Conservation (phyloP, 495 filamentous ascomycete genomes). For the Pseudevernia furfuracea region DNA sequence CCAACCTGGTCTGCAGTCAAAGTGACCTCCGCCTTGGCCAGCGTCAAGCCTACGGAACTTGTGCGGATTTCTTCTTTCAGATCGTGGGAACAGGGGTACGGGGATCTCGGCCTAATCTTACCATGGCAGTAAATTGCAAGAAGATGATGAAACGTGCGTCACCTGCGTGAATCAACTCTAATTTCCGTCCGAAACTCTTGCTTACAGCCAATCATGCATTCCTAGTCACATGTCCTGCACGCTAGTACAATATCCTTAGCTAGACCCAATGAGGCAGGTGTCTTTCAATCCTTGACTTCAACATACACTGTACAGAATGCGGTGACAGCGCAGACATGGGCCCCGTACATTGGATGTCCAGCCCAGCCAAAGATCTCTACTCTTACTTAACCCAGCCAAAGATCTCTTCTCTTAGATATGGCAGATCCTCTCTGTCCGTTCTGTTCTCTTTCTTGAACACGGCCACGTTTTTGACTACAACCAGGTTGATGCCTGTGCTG, state of each 20-base stretch:
- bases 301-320: background rate
- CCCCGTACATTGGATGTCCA: background rate
- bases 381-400: background rate
- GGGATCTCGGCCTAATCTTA: background rate
- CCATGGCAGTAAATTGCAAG: background rate
- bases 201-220: background rate
- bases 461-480: background rate
- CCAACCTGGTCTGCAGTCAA: background rate
- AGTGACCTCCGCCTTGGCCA: background rate
- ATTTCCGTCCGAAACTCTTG: background rate
- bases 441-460: background rate
- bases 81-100: background rate
- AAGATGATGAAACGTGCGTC: background rate
- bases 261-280: conserved; percentile 3
- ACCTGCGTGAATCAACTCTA: background rate
- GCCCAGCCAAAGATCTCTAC: background rate
- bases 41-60: background rate
- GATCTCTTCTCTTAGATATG: background rate
- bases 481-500: background rate
- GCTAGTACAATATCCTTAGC: background rate
- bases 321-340: background rate
- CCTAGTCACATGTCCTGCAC: background rate
- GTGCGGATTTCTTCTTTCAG: background rate
- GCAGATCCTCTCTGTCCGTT: background rate
- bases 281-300: background rate